Percentiles rank a stretch among this genome's conserved stretches.
Evolutionary conservation across 257 asterid genomes (phyloP).

Genomic region (Prunella vulgaris): DNA sequence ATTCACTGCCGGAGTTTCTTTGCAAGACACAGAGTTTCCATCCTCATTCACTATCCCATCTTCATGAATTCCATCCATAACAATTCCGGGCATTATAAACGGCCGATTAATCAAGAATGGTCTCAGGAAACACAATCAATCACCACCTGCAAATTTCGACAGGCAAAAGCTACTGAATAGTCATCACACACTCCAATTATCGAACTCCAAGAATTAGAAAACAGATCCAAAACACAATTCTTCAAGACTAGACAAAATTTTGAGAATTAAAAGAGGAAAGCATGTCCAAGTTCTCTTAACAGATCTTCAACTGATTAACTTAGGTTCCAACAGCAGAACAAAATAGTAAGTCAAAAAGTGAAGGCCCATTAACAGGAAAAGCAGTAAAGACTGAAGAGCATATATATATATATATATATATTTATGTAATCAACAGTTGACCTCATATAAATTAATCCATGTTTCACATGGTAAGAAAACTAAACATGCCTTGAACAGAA

Average conservation of each 20-base stretch:
- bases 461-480: not conserved
- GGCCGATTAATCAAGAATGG: constrained; percentile 23
- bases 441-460: constrained; percentile 4
- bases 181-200: not conserved
- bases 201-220: constrained; percentile 2
- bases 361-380: constrained; percentile 3
- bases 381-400: not conserved
- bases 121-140: constrained; percentile 29
- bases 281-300: constrained; percentile 13
- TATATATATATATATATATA: too few relatives aligned
- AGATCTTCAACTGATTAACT: constrained; percentile 34
- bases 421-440: constrained; percentile 15
- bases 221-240: constrained; percentile 25
- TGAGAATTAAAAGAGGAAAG: not conserved
- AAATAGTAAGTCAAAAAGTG: not conserved
- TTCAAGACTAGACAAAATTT: not conserved
- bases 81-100: constrained; percentile 63
- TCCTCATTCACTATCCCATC: constrained; percentile 41
- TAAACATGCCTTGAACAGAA: constrained; percentile 11
- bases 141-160: constrained; percentile 31
- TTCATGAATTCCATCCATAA: constrained; percentile 54
- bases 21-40: constrained; percentile 33
- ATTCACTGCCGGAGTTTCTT: constrained; percentile 30
- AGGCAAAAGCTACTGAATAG: constrained; percentile 14
- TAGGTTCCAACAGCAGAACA: constrained; percentile 15